Evolutionary conservation across 148 eudicot genomes (phyloP).

Genomic region (Suaeda aralocaspica): DNA sequence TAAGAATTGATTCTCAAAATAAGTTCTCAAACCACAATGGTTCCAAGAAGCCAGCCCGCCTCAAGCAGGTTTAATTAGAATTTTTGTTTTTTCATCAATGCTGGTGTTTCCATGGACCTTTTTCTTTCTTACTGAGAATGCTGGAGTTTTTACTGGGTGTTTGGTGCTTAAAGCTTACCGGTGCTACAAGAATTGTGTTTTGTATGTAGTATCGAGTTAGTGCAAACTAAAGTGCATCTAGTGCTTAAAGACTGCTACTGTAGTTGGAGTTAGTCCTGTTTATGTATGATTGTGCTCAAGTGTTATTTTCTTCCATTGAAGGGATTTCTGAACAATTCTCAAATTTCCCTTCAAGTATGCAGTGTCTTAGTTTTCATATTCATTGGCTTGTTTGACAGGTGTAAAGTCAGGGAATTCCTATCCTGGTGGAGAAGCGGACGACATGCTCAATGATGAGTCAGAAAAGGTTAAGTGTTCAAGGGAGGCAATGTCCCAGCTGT

Average conservation of each 20-base stretch:
- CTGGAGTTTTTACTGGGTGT: background rate
- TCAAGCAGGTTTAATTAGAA: background rate
- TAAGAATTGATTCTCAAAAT: background rate
- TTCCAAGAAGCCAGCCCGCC: background rate
- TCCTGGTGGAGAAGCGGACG: slow-evolving; percentile 23
- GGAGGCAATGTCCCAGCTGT: slow-evolving; percentile 50
- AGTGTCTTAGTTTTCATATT: background rate
- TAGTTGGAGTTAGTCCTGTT: too few species aligned
- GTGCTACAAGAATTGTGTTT: background rate
- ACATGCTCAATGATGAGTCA: slow-evolving; percentile 26
- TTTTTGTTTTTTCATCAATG: background rate
- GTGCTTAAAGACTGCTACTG: too few species aligned
- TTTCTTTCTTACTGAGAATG: background rate
- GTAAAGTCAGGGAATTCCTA: slow-evolving; percentile 35
- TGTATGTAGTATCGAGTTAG: background rate
- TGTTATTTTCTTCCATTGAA: background rate
- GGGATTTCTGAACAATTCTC: background rate
- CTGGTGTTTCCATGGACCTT: background rate
- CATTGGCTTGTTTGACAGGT: slow-evolving; percentile 37
- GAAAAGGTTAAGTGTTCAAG: slow-evolving; percentile 35
- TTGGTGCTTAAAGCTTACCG: background rate
- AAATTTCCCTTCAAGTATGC: background rate
- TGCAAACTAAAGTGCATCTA: background rate
- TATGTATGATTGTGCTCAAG: background rate
- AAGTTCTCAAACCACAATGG: background rate